Conservation (phyloP, 1,139 yeast genomes). For the Debaryomyces coudertii region DNA sequence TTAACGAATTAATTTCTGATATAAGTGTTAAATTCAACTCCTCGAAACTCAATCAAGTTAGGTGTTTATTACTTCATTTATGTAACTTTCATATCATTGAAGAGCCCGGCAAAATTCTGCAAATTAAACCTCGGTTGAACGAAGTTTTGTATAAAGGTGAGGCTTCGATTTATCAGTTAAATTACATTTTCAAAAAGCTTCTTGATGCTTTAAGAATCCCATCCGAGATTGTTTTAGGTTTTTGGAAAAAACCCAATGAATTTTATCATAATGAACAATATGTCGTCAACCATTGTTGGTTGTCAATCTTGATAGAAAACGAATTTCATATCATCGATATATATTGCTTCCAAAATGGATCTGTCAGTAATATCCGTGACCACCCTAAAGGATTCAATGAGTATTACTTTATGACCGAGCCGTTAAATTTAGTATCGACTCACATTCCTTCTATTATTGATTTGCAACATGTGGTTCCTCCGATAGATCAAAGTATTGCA, state of each 20-base stretch:
- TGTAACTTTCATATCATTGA: constrained; percentile 44
- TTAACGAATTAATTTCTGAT: constrained; percentile 51
- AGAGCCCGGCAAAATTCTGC: constrained; percentile 41
- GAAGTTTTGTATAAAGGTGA: constrained; percentile 44
- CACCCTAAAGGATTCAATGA: constrained; percentile 38
- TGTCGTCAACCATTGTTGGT: constrained; percentile 85
- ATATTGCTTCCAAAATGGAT: constrained; percentile 38
- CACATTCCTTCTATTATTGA: constrained; percentile 81
- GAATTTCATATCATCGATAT: constrained; percentile 80
- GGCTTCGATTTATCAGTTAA: constrained; percentile 70
- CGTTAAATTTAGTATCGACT: constrained; percentile 74
- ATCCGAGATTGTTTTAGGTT: constrained; percentile 79
- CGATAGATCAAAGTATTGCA: constrained; percentile 77
- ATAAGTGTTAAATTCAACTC: constrained; percentile 44
- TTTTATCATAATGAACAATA: constrained; percentile 54
- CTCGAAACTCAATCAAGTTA: constrained; percentile 39
- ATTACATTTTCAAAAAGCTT: constrained; percentile 74
- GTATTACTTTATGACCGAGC: constrained; percentile 78
- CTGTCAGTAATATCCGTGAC: constrained; percentile 39
- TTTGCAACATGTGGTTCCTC: constrained; percentile 85
- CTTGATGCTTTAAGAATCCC: constrained; percentile 72
- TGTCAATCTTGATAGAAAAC: constrained; percentile 71
- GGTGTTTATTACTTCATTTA: constrained; percentile 45
- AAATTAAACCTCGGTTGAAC: constrained; percentile 42
- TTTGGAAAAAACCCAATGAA: constrained; percentile 76